A percentile compares a stretch with the other conserved stretches of the same genome.
phyloP scores from a whole-genome alignment of 2,329 filamentous ascomycete species.

The Exophiala spinifera region DNA sequence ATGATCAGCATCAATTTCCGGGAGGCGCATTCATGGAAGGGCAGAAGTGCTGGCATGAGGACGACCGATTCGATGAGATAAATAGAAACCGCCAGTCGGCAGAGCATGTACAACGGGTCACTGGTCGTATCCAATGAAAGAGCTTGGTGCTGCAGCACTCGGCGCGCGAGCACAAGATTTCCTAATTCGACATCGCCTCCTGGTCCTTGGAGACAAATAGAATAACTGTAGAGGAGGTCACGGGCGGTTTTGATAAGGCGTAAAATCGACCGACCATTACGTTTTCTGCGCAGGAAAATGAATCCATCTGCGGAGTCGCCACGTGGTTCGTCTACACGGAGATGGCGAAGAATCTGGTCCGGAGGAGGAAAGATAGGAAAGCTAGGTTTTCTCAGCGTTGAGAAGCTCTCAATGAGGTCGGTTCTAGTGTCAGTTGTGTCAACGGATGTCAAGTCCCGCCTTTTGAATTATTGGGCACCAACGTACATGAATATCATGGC shows the following conservation, averaged over 20 bases:
- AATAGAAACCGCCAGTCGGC: background rate
- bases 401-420: background rate
- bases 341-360: background rate
- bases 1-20: constrained; percentile 1
- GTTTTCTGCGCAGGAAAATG: background rate
- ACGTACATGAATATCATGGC: constrained; percentile 1
- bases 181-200: background rate
- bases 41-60: background rate
- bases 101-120: constrained; percentile 1
- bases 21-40: background rate
- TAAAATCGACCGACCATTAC: background rate
- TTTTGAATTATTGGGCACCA: background rate
- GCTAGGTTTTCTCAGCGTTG: background rate
- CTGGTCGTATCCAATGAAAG: background rate
- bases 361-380: background rate
- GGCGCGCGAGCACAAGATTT: background rate
- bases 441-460: background rate
- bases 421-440: background rate
- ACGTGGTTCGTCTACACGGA: background rate
- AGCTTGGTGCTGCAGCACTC: background rate
- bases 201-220: background rate
- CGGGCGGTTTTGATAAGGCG: background rate
- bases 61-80: constrained; percentile 2
- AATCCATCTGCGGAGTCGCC: background rate
- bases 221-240: background rate